Base-by-base conservation (phyloP, 2,329 filamentous ascomycete genomes). In the Aspergillus sojae region DNA sequence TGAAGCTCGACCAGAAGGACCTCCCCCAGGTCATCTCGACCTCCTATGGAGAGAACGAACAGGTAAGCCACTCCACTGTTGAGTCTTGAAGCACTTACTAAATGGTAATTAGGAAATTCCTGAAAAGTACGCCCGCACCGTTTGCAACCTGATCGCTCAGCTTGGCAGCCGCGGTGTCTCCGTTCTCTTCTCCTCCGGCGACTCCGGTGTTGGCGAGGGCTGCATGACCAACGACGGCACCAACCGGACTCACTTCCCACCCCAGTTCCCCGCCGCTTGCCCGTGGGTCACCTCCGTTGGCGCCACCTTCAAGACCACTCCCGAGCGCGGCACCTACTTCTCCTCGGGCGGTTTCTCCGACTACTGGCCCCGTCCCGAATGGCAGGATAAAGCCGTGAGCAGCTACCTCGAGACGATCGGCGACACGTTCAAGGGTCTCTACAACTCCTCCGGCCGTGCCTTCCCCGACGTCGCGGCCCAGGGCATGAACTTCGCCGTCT, bases 111-210 rank as follows among this genome's bases (percentile, higher is more conserved):
- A 75, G 72, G 76, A 72, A 55, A 69, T 80, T 19, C 77, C 78
- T 4, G 69, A 71, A 36, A 68, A 59, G 32, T 80, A 80, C 65
- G 77, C 79, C 57, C 69, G 68, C 50, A 67, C 68, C 26, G 77
- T 82, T 52, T 83, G 80, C 68, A 78, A 77, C 64, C 72, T 82
- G 46, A 82, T 75, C 70, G 76, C 82, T 59, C 84, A 85, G 67
- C 80, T 85, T 28, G 83, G 82, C 21, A 77, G 82, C 62, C 82
- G 83, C 55, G 83, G 83, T 28, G 80, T 83, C 2, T 81, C 79
- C 5, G 73, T 84, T 23, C 71, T 85, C 65, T 80, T 83, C 65
- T 81, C 82, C 3, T 82, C 81, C 1, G 83, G 83, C 21, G 83
- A 85, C 69, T 79, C 75, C 14, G 83, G 82, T 34, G 81, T 83